Evolutionary conservation across 495 filamentous ascomycete genomes (phyloP), one percentile per base, ranked within the genome.

Genomic region (Neurospora hispaniola): DNA sequence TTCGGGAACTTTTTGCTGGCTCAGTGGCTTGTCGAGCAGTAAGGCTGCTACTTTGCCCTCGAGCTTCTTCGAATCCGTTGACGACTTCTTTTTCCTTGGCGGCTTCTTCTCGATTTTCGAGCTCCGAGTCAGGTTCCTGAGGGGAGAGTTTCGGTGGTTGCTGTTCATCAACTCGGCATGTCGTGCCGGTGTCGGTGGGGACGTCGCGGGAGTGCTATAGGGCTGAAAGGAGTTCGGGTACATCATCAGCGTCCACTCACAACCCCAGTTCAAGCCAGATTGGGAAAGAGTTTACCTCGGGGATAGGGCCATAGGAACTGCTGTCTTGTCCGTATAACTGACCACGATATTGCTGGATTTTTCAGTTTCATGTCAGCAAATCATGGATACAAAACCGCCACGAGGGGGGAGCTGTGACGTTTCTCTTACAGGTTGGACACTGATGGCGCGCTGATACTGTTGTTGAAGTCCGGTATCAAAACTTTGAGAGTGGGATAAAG

Each of bases 11-110:
- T 69, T 79, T 78, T 11, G 77, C 73, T 91, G 84, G 80, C 93
- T 97, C 78, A 99, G 79, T 0, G 96, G 93, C 35, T 83, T 87
- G 23, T 85, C 87, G 40, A 94, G 81, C 73, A 87, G 83, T 20
- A 86, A 42, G 81, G 77, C 73, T 85, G 87, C 54, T 86, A 86
- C 74, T 84, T 85, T 66, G 27, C 27, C 54, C 2, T 66, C 54
- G 27, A 66, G 54, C 54, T 66, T 66, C 54, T 66, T 66, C 0
- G 54, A 66, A 35, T 66, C 27, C 6, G 54, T 27, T 10, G 54
- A 35, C 54, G 54, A 66, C 76, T 87, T 89, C 10, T 81, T 79
- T 70, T 83, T 81, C 73, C 78, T 83, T 5, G 79, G 59, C 0
- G 79, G 69, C 70, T 79, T 38, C 74, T 83, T 86, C 66, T 82